These are phyloP conservation scores for Cryptococcus sp. DNA, from an alignment of 1,284 basidiomycete genomes.

Conservation along the genomic window DNA sequence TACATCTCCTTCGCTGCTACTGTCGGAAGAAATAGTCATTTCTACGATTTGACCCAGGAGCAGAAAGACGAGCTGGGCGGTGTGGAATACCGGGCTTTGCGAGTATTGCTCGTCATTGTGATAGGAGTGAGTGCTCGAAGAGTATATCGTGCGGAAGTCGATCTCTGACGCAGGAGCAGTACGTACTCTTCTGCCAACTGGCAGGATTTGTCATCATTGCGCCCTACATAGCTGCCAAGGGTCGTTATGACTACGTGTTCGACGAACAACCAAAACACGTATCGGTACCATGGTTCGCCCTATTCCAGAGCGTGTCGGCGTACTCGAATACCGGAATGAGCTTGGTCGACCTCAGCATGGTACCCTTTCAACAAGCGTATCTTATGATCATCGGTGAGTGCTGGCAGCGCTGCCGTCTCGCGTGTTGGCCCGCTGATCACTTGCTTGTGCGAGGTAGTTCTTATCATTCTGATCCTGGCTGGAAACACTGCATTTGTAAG, in stretches of 20 bases:
- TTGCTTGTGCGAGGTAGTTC: slow-evolving; percentile 26
- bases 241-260: slow-evolving; percentile 58
- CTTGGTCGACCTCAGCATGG: slow-evolving; percentile 84
- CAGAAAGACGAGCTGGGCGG: slow-evolving; percentile 91
- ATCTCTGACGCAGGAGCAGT: slow-evolving; percentile 55
- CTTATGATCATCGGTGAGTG: slow-evolving; percentile 65
- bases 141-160: background rate
- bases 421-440: background rate
- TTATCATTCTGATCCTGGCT: slow-evolving; percentile 71
- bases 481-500: slow-evolving; percentile 90
- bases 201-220: slow-evolving; percentile 71
- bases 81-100: slow-evolving; percentile 88
- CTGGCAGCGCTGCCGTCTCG: background rate
- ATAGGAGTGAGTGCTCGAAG: slow-evolving; percentile 57
- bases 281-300: slow-evolving; percentile 72
- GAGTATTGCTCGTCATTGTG: slow-evolving; percentile 75
- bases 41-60: slow-evolving; percentile 74
- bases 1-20: slow-evolving; percentile 85
- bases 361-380: slow-evolving; percentile 84
- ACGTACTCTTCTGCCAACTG: slow-evolving; percentile 70
- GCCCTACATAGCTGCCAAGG: slow-evolving; percentile 71
- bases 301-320: slow-evolving; percentile 82
- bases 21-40: slow-evolving; percentile 86
- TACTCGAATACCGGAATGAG: slow-evolving; percentile 90
- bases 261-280: slow-evolving; percentile 61